Evolutionary conservation across 192 early-diverging fungal genomes (phyloP), one percentile per base, ranked within the genome.

Genomic region (Irineochytrium annulatum): DNA sequence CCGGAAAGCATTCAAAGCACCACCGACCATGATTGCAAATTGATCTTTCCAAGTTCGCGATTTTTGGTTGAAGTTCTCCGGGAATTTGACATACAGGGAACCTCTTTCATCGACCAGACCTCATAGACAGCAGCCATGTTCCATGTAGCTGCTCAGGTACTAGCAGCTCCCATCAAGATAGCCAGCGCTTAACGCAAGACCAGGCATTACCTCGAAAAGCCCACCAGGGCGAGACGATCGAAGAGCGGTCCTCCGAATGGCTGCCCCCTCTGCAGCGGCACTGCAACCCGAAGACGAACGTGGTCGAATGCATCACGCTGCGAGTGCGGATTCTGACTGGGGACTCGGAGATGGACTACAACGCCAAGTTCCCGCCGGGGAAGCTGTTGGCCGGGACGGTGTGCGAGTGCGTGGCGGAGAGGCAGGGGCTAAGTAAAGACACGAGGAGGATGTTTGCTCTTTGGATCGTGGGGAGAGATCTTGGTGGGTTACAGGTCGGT

Each of bases 391-490:
- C 63, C 3, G 31, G 64, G 28, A 61, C 30, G 17, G 69, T 83
- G 4, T 77, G 74, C 61, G 53, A 57, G 14, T 68, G 63, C 19
- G 74, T 83, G 60, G 75, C 73, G 0, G 66, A 76, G 41, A 68
- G 67, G 52, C 75, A 83, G 51, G 57, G 64, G 19, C 54, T 83
- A 24, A 49, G 55, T 2, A 28, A 16, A 14, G 59, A 70, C 11
- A 69, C 63, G 16, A 35, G 41, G 1, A 3, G 30, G 14, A n/a
- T 83, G 52, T 83, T 83, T 73, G 55, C 69, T 2, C 54, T 83
- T 16, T 83, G 81, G 81, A 71, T 83, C 52, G 73, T 80, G 16
- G 70, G 65, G 2, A 78, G 70, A 55, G 78, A 83, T 60, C 26
- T 83, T 3, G 81, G 81, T 83, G 30, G 54, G 68, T 59, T 39